Conservation (phyloP, 345 rosid genomes). For the Clausena lansium region DNA sequence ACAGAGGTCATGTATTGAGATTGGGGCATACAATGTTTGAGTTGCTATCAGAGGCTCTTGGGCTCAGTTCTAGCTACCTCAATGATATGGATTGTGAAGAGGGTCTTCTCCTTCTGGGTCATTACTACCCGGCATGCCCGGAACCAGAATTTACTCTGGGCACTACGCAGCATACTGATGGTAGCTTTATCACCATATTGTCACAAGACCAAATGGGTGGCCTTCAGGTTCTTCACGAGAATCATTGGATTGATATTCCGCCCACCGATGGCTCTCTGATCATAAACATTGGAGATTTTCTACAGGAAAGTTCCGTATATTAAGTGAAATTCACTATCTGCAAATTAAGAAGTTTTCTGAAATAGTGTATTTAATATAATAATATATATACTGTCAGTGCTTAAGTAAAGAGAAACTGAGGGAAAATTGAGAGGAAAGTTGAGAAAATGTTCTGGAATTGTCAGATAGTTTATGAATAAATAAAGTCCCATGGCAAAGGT, state of each 20-base stretch:
- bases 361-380: no score
- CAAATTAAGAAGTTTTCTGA: no score
- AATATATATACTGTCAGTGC: no score
- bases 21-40: slow-evolving; percentile 12
- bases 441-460: no score
- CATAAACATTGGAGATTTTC: slow-evolving; percentile 33
- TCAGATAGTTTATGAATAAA: no score
- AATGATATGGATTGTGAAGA: slow-evolving; percentile 24
- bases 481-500: no score
- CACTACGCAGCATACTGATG: slow-evolving; percentile 26
- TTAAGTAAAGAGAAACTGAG: no score
- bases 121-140: slow-evolving; percentile 43
- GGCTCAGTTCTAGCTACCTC: slow-evolving; percentile 19
- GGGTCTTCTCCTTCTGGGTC: slow-evolving; percentile 16
- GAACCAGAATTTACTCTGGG: slow-evolving; percentile 39
- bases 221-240: slow-evolving; percentile 33
- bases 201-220: slow-evolving; percentile 41
- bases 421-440: no score
- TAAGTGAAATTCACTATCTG: neutral
- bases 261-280: slow-evolving; percentile 32
- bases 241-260: slow-evolving; percentile 34
- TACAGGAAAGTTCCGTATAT: slow-evolving; percentile 23
- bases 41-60: slow-evolving; percentile 36
- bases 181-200: slow-evolving; percentile 27
- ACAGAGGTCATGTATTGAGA: neutral